A percentile compares a stretch with the other conserved stretches of the same genome.
Conservation (phyloP, 768 basidiomycete species). For the Saitozyma podzolica region DNA sequence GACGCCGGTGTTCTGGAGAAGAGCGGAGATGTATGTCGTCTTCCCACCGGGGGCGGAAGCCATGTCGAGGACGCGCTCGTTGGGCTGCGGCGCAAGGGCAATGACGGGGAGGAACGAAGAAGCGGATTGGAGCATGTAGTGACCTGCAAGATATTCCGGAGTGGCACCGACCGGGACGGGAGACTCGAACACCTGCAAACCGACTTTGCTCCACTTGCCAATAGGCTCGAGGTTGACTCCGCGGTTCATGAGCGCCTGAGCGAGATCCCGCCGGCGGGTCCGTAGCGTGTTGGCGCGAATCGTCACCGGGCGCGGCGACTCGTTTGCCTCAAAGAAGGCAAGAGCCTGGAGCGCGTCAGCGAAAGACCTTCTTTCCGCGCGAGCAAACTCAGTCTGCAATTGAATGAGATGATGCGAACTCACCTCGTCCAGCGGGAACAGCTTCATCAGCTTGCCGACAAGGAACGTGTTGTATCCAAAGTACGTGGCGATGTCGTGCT, state of each 20-base stretch:
- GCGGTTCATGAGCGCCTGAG: conserved; percentile 87
- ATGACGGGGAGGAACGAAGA: conserved; percentile 99
- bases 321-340: conserved; percentile 98
- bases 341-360: conserved; percentile 66
- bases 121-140: conserved; percentile 99
- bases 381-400: too few species aligned
- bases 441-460: conserved; percentile 86
- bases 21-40: conserved; percentile 94
- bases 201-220: conserved; percentile 99
- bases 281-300: conserved; percentile 96
- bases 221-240: conserved; percentile 98
- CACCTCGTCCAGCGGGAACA: conserved; percentile 91
- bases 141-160: conserved; percentile 96
- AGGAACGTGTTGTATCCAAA: conserved; percentile 98
- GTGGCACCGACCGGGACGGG: conserved; percentile 96
- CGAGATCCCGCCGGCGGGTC: conserved; percentile 88
- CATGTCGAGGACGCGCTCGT: conserved; percentile 96
- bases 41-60: conserved; percentile 98
- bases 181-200: conserved; percentile 96
- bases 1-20: conserved; percentile 96
- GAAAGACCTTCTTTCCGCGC: background rate
- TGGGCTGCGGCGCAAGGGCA: conserved; percentile 84
- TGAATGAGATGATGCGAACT: too few species aligned
- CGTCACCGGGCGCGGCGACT: conserved; percentile 91
- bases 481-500: conserved; percentile 87